phyloP scores from a whole-genome alignment of 129 eudicot genomes.

The Artemisia tridentata region DNA sequence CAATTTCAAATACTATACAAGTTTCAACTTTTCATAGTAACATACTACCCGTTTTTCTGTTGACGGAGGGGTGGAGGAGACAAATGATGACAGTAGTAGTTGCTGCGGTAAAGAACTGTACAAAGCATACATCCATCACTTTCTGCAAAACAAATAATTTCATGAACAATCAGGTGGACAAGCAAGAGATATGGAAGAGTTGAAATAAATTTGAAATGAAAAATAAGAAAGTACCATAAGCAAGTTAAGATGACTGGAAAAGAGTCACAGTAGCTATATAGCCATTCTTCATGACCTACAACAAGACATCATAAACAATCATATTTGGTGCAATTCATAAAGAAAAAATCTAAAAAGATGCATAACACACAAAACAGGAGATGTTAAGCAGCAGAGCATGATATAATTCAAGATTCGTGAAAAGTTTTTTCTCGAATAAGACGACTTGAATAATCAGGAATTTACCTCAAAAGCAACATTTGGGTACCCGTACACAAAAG shows the following conservation, averaged over 20 bases:
- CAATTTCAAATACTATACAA: conserved; percentile 28
- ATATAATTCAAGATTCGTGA: neutral
- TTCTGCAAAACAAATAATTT: conserved; percentile 21
- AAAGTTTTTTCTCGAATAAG: neutral
- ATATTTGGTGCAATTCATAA: neutral
- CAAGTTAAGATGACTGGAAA: conserved; percentile 54
- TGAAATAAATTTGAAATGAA: no score
- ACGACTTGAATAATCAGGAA: neutral
- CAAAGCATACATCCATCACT: conserved; percentile 20
- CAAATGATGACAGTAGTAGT: neutral
- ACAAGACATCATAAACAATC: conserved; percentile 10
- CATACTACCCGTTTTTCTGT: neutral
- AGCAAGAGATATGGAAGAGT: no score
- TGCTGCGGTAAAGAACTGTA: conserved; percentile 24
- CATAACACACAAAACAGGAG: neutral
- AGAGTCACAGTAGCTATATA: conserved; percentile 94
- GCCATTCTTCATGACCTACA: conserved; percentile 92
- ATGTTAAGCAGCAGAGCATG: neutral
- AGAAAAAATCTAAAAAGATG: neutral
- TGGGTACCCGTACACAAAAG: conserved; percentile 92
- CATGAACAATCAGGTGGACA: no score
- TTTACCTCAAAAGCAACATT: conserved; percentile 94
- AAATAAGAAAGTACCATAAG: conserved; percentile 18
- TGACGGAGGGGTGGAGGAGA: neutral
- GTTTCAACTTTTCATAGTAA: conserved; percentile 9